Percentiles rank a stretch among this genome's conserved stretches.
These are phyloP conservation scores for Eutrema yunnanense DNA, from an alignment of 345 rosid genomes.

Conservation along the genomic window DNA sequence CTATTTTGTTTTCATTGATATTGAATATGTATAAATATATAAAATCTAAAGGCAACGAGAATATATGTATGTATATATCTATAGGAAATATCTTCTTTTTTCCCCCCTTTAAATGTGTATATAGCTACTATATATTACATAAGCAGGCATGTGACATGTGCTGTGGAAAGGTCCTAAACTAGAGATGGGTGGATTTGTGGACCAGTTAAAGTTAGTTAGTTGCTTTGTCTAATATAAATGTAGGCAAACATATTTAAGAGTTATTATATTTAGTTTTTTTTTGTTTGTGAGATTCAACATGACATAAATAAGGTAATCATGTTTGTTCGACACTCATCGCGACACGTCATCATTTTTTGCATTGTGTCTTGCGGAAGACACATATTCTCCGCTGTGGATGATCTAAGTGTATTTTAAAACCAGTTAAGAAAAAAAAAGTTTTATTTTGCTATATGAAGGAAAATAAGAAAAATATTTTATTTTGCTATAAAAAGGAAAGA, in stretches of 20 bases:
- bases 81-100: too few relatives aligned
- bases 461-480: too few relatives aligned
- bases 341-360: too few relatives aligned
- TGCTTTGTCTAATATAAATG: neutral
- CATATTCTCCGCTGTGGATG: too few relatives aligned
- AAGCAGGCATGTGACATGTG: slow-evolving; percentile 17
- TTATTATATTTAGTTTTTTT: neutral
- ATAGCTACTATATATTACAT: neutral
- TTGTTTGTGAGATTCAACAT: neutral
- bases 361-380: too few relatives aligned
- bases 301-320: neutral
- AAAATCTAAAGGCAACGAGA: neutral
- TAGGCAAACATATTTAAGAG: neutral
- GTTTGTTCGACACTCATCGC: neutral
- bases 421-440: too few relatives aligned
- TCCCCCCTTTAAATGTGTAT: too few relatives aligned
- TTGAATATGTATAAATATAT: neutral
- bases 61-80: too few relatives aligned
- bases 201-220: slow-evolving; percentile 13
- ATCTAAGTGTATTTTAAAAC: neutral
- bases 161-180: neutral
- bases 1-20: neutral
- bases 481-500: neutral
- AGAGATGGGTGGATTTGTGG: slow-evolving; percentile 20
- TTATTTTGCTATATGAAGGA: too few relatives aligned